phyloP scores from a whole-genome alignment of 306 rosid species.

The Cucurbita maxima region DNA sequence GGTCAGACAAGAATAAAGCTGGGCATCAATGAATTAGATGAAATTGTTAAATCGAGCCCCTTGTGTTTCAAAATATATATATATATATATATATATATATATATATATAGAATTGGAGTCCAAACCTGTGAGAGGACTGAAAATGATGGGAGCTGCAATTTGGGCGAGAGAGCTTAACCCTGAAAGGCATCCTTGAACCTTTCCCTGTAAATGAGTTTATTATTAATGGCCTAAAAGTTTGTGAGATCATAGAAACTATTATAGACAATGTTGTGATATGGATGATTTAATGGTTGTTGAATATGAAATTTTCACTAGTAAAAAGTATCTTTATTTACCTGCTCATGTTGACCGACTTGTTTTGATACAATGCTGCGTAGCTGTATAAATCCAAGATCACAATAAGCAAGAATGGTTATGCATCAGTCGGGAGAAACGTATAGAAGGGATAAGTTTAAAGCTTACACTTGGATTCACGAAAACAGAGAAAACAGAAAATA shows the following conservation, averaged over 20 bases:
- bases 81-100: too few species aligned
- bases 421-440: background rate
- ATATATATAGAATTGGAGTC: background rate
- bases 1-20: conserved; percentile 73
- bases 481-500: conserved; percentile 26
- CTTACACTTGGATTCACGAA: conserved; percentile 59
- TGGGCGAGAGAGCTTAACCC: conserved; percentile 63
- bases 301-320: background rate
- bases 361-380: conserved; percentile 77
- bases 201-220: conserved; percentile 36
- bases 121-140: conserved; percentile 77
- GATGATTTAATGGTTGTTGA: background rate
- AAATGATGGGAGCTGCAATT: conserved; percentile 56
- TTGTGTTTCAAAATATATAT: background rate
- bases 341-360: conserved; percentile 64
- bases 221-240: background rate
- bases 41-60: conserved; percentile 5
- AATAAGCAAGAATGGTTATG: background rate
- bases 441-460: background rate
- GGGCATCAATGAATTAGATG: conserved; percentile 1
- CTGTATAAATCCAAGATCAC: conserved; percentile 20
- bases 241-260: background rate
- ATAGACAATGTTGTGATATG: background rate
- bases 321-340: conserved; percentile 24
- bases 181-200: conserved; percentile 79